Evolutionary conservation across 106 monocot genomes (phyloP), one percentile per base, ranked within the genome.

Genomic region (Dendrobium huoshanense): DNA sequence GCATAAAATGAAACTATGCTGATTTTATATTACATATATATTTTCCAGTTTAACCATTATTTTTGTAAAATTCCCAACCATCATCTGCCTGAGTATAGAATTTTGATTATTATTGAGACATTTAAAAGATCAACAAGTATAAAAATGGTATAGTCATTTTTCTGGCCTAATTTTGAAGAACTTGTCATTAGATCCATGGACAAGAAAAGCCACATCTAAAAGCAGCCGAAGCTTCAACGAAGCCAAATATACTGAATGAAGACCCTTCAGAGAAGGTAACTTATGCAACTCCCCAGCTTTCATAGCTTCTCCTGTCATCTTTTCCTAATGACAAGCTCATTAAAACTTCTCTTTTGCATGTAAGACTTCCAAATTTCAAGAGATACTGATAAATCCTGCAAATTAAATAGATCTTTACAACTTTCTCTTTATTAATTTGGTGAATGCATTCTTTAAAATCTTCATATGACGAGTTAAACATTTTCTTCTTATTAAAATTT

Each of bases 161-260:
- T 68, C 70, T 70, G 70, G 15, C 70, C 29, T 70, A 24, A 70
- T 70, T 70, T 70, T 37, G 70, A 70, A 33, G 33, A 44, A 74
- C 11, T 2, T 74, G n/a, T 44, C 17, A 18, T 42, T 11, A 74
- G 74, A 74, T 74, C 42, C 17, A 41, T 74, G 74, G 20, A 42
- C 43, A 44, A n/a, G 42, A 41, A 20, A n/a, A 74, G 29, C 20
- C 6, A 6, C 20, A 20, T 74, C 8, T 8, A 20, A 44, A 74
- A 42, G 20, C 41, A 42, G 20, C 7, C 42, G 9, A 74, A 19
- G n/a, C 42, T 44, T 74, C 74, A 74, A 37, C 6, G n/a, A 43
- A 43, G 43, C 43, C n/a, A 20, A 8, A 74, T n/a, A 29, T 20
- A 20, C 74, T 6, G n/a, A 74, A 20, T 43, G 74, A 41, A 42